A percentile compares a stretch with the other conserved stretches of the same genome.
Evolutionary conservation across 352 stramenopile genomes (phyloP).

Genomic region (Pythium dissotocum): DNA sequence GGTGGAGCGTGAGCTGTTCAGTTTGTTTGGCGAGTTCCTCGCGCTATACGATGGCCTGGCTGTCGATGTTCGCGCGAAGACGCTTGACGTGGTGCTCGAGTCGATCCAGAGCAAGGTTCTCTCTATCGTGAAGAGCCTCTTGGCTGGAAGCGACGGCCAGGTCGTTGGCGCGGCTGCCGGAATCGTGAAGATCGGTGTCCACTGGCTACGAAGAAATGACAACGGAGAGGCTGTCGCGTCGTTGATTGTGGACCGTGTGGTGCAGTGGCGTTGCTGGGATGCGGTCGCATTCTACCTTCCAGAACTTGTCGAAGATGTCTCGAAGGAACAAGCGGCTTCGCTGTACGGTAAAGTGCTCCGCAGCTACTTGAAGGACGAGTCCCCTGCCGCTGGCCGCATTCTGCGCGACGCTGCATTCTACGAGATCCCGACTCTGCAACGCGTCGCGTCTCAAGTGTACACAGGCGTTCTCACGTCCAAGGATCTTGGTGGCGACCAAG

Average conservation of each 20-base stretch:
- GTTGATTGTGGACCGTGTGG: conserved; percentile 61
- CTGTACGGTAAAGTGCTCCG: conserved; percentile 23
- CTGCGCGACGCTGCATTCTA: conserved; percentile 80
- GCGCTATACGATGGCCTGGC: conserved; percentile 65
- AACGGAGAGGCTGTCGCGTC: conserved; percentile 30
- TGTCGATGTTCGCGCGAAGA: conserved; percentile 37
- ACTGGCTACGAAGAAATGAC: conserved; percentile 45
- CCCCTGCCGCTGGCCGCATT: conserved; percentile 34
- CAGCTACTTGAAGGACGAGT: conserved; percentile 16
- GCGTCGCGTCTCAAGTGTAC: conserved; percentile 43
- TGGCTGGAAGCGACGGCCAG: conserved; percentile 27
- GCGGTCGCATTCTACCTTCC: conserved; percentile 69
- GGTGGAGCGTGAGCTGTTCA: conserved; percentile 66
- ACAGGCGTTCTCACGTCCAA: conserved; percentile 6
- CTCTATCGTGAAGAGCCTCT: conserved; percentile 40
- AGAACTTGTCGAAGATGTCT: conserved; percentile 52
- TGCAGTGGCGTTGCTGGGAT: conserved; percentile 69
- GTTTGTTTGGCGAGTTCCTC: conserved; percentile 74
- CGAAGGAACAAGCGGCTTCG: conserved; percentile 1
- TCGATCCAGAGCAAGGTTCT: conserved; percentile 37
- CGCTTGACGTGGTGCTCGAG: conserved; percentile 46
- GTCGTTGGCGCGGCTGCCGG: conserved; percentile 35
- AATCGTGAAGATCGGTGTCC: conserved; percentile 79
- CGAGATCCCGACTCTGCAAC: conserved; percentile 60
- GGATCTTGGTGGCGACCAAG: not conserved